Conservation (phyloP, 768 basidiomycete genomes). For the Russula sp. region DNA sequence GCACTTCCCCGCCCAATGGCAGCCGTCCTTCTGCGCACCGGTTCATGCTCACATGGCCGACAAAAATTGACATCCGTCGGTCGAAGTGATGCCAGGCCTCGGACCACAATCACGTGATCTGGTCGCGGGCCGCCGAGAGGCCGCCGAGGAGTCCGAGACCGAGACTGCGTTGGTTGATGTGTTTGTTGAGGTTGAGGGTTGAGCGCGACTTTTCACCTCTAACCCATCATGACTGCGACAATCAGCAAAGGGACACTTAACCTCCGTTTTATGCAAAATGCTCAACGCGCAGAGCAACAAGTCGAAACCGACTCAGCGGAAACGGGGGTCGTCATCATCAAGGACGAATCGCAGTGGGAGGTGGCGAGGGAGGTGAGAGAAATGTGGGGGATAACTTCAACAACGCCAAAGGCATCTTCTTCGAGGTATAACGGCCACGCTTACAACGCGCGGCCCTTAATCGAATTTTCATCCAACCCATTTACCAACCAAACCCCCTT, state of each 20-base stretch:
- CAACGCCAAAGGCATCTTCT: not conserved
- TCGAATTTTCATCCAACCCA: no score
- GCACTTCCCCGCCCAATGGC: not conserved
- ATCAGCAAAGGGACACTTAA: slow-evolving; percentile 20
- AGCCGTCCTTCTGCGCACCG: not conserved
- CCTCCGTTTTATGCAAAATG: slow-evolving; percentile 22
- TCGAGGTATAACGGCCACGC: no score
- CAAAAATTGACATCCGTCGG: not conserved
- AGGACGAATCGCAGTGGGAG: slow-evolving; percentile 21
- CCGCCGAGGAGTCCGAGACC: no score
- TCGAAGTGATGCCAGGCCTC: no score
- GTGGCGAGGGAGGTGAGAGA: slow-evolving; percentile 12
- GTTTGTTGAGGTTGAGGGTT: not conserved
- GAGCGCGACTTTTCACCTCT: not conserved
- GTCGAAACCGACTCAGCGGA: not conserved
- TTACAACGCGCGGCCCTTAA: no score
- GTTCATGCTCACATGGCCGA: not conserved
- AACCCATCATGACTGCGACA: slow-evolving; percentile 3
- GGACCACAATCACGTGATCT: no score
- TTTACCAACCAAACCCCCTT: no score
- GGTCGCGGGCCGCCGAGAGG: no score
- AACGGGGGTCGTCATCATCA: not conserved
- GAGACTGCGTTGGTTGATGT: no score
- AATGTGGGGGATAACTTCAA: slow-evolving; percentile 14
- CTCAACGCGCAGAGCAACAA: not conserved